Percentiles rank a stretch among this genome's conserved stretches.
Conservation (phyloP, 2,329 filamentous ascomycete genomes). For the Arthrobotrys entomopaga region DNA sequence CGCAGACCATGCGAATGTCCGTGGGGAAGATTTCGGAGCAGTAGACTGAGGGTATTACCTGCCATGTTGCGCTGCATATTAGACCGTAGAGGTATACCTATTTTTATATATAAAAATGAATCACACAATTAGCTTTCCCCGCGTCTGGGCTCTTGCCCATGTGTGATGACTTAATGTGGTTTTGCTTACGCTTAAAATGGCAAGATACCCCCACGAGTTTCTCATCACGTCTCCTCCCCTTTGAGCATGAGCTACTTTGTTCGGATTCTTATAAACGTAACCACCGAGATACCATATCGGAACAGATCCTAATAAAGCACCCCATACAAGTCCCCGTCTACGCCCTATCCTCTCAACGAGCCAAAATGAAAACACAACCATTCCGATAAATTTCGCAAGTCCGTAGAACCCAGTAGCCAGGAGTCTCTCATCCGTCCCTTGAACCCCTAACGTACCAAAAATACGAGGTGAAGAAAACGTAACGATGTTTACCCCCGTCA, state of each 20-base stretch:
- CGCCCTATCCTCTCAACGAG: slow-evolving; percentile 76
- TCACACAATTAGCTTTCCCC: no score
- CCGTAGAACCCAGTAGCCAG: slow-evolving; percentile 81
- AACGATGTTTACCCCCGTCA: slow-evolving; percentile 71
- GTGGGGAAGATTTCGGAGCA: slow-evolving; percentile 68
- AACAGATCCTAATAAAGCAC: slow-evolving; percentile 71
- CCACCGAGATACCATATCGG: slow-evolving; percentile 77
- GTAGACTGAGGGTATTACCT: slow-evolving; percentile 74
- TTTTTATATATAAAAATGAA: no score
- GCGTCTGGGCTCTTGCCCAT: no score
- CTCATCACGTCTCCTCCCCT: slow-evolving; percentile 23
- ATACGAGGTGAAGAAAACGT: slow-evolving; percentile 78
- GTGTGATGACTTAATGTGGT: no score
- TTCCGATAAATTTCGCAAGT: slow-evolving; percentile 74
- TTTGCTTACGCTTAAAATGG: slow-evolving; percentile 43
- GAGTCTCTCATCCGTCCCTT: slow-evolving; percentile 66
- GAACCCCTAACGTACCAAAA: slow-evolving; percentile 73
- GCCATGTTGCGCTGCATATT: slow-evolving; percentile 77
- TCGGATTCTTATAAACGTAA: slow-evolving; percentile 63
- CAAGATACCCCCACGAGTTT: slow-evolving; percentile 40
- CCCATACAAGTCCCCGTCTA: slow-evolving; percentile 71
- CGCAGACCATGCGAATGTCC: slow-evolving; percentile 66
- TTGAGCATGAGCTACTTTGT: not conserved
- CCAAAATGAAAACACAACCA: slow-evolving; percentile 73
- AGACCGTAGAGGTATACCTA: slow-evolving; percentile 64